These are phyloP conservation scores for Rhizodiscina lignyota DNA, from an alignment of 495 filamentous ascomycete species.

Conservation along the genomic window DNA sequence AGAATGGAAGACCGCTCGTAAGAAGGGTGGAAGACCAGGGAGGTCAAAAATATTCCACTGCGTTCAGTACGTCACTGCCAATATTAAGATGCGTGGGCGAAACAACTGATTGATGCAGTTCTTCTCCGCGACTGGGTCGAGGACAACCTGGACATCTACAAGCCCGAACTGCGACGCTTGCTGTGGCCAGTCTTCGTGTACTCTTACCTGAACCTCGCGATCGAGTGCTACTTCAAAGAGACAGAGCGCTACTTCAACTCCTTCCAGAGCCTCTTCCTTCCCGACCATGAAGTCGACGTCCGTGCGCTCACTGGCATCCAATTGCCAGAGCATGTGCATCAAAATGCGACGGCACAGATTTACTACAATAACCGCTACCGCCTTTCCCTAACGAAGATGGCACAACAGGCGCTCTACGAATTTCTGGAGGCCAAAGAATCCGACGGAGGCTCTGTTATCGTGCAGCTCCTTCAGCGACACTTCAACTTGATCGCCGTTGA, in stretches of 20 bases:
- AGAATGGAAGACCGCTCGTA: constrained; percentile 55
- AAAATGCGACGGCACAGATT: constrained; percentile 52
- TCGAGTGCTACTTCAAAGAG: constrained; percentile 52
- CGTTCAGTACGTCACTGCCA: constrained; percentile 37
- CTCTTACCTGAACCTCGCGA: constrained; percentile 70
- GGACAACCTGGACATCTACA: constrained; percentile 82
- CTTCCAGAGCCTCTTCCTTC: constrained; percentile 50
- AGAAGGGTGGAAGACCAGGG: constrained; percentile 45
- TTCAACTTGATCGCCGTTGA: constrained; percentile 58
- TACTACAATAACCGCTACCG: constrained; percentile 76
- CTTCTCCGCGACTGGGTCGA: constrained; percentile 70
- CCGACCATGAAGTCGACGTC: constrained; percentile 59
- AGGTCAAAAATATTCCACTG: constrained; percentile 55
- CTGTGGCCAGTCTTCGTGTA: constrained; percentile 91
- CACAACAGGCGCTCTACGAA: constrained; percentile 63
- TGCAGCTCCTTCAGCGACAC: constrained; percentile 53
- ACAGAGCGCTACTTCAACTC: constrained; percentile 51
- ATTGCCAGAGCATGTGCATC: constrained; percentile 58
- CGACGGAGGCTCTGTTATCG: constrained; percentile 60
- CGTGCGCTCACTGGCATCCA: constrained; percentile 47
- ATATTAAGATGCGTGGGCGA: background rate
- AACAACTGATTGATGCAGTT: constrained; percentile 22
- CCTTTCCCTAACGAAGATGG: constrained; percentile 64
- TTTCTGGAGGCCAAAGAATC: constrained; percentile 74
- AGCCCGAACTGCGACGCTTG: constrained; percentile 78